These are phyloP conservation scores for Mallotus repandus DNA, from an alignment of 441 rosid species.

Conservation along the genomic window DNA sequence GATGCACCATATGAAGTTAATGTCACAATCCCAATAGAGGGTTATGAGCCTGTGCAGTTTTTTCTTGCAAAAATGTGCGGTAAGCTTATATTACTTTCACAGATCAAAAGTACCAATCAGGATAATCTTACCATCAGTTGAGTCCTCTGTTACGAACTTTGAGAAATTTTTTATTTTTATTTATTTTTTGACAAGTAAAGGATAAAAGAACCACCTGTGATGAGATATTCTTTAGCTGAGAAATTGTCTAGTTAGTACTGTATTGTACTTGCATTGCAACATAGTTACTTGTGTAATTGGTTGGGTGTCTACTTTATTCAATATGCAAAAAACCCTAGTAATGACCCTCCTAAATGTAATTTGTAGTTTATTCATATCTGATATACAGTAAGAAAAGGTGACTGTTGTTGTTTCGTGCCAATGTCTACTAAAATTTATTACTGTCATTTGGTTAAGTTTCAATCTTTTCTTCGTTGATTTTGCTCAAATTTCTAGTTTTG, in stretches of 20 bases:
- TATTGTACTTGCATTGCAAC: not conserved
- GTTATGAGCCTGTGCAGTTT: slow-evolving; percentile 78
- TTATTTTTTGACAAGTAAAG: no score
- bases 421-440: not conserved
- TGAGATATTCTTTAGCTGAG: no score
- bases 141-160: not conserved
- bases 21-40: slow-evolving; percentile 75
- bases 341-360: not conserved
- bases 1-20: slow-evolving; percentile 69
- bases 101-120: not conserved
- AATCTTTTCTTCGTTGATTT: slow-evolving; percentile 7
- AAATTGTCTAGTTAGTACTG: no score
- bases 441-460: slow-evolving; percentile 9
- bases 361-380: not conserved
- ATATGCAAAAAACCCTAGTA: not conserved
- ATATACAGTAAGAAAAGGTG: not conserved
- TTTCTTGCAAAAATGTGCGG: slow-evolving; percentile 85
- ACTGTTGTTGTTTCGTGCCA: not conserved
- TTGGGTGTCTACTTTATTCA: not conserved
- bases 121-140: not conserved
- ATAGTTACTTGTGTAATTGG: not conserved
- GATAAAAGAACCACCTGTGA: no score
- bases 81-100: slow-evolving; percentile 38
- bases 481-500: slow-evolving; percentile 8
- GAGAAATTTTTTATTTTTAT: not conserved